Percentiles rank a stretch among this genome's conserved stretches.
These are phyloP conservation scores for Ascobolus immersus DNA, from an alignment of 495 filamentous ascomycete genomes.

Conservation along the genomic window DNA sequence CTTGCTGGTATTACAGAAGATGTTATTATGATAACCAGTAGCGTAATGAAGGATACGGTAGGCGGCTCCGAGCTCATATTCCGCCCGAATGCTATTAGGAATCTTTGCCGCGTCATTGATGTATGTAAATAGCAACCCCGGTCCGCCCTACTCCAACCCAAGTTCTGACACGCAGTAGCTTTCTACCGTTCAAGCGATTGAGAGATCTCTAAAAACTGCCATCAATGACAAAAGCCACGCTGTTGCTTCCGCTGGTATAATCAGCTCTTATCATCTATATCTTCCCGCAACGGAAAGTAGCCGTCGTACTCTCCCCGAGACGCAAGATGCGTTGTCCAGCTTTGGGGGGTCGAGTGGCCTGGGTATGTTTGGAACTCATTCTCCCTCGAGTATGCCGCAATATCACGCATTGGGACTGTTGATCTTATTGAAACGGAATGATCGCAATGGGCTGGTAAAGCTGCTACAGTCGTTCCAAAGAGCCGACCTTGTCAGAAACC, in stretches of 20 bases:
- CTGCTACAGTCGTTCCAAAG: conserved; percentile 97
- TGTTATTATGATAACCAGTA: conserved; percentile 98
- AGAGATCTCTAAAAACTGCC: conserved; percentile 94
- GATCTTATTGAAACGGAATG: conserved; percentile 92
- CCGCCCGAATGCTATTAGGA: conserved; percentile 87
- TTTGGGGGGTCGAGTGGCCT: background rate
- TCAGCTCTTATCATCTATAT: conserved; percentile 94
- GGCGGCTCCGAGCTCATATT: conserved; percentile 88
- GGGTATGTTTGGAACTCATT: conserved; percentile 3
- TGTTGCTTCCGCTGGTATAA: conserved; percentile 85
- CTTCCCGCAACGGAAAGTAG: conserved; percentile 89
- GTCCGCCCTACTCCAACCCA: too few relatives aligned
- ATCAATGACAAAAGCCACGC: conserved; percentile 98
- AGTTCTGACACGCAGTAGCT: too few relatives aligned
- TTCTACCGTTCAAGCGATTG: conserved; percentile 95
- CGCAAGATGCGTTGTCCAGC: conserved; percentile 56
- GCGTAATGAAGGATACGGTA: conserved; percentile 92
- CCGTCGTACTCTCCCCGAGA: conserved; percentile 94
- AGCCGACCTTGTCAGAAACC: conserved; percentile 78
- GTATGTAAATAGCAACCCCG: conserved; percentile 26
- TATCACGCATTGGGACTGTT: conserved; percentile 95
- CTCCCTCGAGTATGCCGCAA: conserved; percentile 57
- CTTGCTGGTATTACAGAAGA: conserved; percentile 88
- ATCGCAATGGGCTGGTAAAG: conserved; percentile 97
- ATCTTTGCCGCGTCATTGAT: conserved; percentile 91